These are phyloP conservation scores for Durusdinium trenchii DNA, from an alignment of 73 alveolate genomes.

Conservation along the genomic window DNA sequence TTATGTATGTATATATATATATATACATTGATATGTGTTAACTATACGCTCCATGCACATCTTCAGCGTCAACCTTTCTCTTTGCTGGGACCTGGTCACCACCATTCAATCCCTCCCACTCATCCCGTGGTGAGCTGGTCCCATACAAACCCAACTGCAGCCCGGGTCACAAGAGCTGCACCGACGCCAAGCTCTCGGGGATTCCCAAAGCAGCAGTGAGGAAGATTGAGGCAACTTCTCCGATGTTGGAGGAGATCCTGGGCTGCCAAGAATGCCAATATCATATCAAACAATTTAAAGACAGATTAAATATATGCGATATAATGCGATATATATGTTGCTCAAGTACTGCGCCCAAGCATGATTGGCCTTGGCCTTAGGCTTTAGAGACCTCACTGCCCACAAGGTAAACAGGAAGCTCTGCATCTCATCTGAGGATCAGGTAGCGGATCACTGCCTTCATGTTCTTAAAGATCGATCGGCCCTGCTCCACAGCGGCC, in stretches of 20 bases:
- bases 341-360: not conserved
- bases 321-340: too few species aligned
- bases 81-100: too few species aligned
- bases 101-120: too few species aligned
- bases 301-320: too few species aligned
- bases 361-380: not conserved
- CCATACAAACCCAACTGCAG: too few species aligned
- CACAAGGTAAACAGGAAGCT: not conserved
- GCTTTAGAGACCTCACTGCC: not conserved
- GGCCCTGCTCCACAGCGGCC: slow-evolving; percentile 99
- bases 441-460: slow-evolving; percentile 87
- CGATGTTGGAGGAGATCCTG: slow-evolving; percentile 99
- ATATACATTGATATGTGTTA: too few species aligned
- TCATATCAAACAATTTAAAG: too few species aligned
- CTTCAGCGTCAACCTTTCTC: too few species aligned
- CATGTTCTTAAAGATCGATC: slow-evolving; percentile 99
- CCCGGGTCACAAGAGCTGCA: slow-evolving; percentile 99
- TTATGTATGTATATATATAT: too few species aligned
- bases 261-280: too few species aligned
- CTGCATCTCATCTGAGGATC: not conserved
- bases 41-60: too few species aligned
- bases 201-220: slow-evolving; percentile 99
- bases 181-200: slow-evolving; percentile 98
- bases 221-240: slow-evolving; percentile 99
- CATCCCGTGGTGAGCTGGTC: too few species aligned